A percentile compares a stretch with the other conserved stretches of the same genome.
These are phyloP conservation scores for Fusarium heterosporum DNA, from an alignment of 2,329 filamentous ascomycete genomes.

Conservation along the genomic window DNA sequence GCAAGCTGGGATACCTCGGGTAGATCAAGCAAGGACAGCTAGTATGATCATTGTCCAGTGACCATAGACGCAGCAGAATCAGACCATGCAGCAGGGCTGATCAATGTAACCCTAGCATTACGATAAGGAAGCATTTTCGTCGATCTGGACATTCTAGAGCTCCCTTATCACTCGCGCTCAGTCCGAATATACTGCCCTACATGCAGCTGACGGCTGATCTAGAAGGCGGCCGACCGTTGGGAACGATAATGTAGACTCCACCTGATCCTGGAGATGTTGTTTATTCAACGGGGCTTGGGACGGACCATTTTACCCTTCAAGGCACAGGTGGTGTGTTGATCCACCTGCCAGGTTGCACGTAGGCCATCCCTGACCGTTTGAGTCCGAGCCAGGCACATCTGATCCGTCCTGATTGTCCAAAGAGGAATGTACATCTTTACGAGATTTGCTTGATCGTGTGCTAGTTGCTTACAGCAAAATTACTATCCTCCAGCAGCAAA, in stretches of 20 bases:
- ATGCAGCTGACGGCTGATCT: conserved; percentile 1
- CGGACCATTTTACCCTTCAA: neutral
- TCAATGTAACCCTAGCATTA: conserved; percentile 1
- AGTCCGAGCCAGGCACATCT: neutral
- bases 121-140: conserved; percentile 13
- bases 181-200: neutral
- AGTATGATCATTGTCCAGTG: neutral
- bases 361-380: conserved; percentile 1
- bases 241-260: neutral
- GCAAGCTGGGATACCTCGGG: neutral
- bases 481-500: neutral
- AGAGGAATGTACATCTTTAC: neutral
- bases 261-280: neutral
- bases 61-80: neutral
- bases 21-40: neutral
- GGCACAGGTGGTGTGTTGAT: neutral
- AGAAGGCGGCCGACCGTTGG: conserved; percentile 7
- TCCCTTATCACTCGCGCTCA: neutral
- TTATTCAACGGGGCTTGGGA: neutral
- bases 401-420: neutral
- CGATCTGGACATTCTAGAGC: conserved; percentile 24
- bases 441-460: neutral
- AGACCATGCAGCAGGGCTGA: conserved; percentile 12
- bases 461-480: conserved; percentile 13
- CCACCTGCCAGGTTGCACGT: neutral